Conservation (phyloP, 164 flowering plant species). For the Aristolochia fimbriata region DNA sequence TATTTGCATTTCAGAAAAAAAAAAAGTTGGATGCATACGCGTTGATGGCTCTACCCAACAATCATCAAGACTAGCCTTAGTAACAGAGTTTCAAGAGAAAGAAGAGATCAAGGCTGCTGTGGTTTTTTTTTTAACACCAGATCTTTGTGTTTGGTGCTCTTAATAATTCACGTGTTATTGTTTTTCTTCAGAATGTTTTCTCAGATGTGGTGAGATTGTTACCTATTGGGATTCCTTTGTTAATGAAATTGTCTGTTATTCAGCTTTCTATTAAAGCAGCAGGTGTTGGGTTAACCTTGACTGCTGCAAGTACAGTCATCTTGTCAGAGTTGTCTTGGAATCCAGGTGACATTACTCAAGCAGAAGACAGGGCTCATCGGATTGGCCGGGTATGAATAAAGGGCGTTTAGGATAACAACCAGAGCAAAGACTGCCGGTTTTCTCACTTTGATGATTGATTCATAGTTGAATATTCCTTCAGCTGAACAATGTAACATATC, state of each 20-base stretch:
- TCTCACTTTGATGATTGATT: no score
- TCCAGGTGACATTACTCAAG: slow-evolving; percentile 96
- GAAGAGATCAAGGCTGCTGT: slow-evolving; percentile 83
- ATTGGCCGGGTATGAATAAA: slow-evolving; percentile 72
- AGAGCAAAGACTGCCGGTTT: no score
- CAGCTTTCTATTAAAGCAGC: slow-evolving; percentile 91
- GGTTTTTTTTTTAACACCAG: slow-evolving; percentile 22
- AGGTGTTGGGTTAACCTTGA: slow-evolving; percentile 90
- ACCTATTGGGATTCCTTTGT: background rate
- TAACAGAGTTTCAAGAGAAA: slow-evolving; percentile 83
- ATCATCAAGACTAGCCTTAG: slow-evolving; percentile 74
- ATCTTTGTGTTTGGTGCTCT: background rate
- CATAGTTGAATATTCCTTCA: no score
- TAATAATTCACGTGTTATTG: background rate
- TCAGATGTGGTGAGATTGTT: background rate
- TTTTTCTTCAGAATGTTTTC: background rate
- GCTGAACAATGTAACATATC: no score
- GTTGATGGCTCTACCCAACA: slow-evolving; percentile 80
- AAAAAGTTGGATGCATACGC: slow-evolving; percentile 81
- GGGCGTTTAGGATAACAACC: no score
- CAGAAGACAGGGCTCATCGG: slow-evolving; percentile 97
- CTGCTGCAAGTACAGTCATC: slow-evolving; percentile 96
- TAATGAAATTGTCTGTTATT: slow-evolving; percentile 6
- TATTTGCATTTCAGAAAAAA: slow-evolving; percentile 46
- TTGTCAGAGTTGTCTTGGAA: slow-evolving; percentile 97